phyloP scores from a whole-genome alignment of 495 filamentous ascomycete genomes.

The Wilcoxina mikolae region DNA sequence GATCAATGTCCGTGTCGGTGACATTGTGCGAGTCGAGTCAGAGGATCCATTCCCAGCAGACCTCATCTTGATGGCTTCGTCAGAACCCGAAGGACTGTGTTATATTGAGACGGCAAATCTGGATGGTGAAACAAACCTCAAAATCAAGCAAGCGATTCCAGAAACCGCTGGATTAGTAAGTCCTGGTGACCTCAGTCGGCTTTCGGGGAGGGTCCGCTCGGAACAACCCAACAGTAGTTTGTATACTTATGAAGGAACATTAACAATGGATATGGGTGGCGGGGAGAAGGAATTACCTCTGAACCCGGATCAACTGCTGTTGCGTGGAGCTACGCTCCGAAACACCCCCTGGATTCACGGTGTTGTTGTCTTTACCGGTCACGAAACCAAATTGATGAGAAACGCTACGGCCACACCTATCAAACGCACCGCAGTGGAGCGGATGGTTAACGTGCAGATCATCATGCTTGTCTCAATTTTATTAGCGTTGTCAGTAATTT shows the following conservation, averaged over 20 bases:
- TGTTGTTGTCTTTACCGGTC: constrained; percentile 92
- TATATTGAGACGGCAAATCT: constrained; percentile 99
- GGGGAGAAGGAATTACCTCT: constrained; percentile 88
- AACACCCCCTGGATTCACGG: constrained; percentile 98
- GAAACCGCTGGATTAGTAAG: constrained; percentile 84
- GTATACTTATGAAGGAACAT: constrained; percentile 94
- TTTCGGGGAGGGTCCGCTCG: constrained; percentile 75
- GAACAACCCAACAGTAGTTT: constrained; percentile 98
- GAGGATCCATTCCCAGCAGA: constrained; percentile 96
- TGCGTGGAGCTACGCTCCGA: constrained; percentile 83
- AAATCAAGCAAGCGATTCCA: constrained; percentile 96
- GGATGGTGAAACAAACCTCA: constrained; percentile 96
- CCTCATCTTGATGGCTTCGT: constrained; percentile 78
- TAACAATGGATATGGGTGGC: constrained; percentile 83
- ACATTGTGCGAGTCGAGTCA: constrained; percentile 87
- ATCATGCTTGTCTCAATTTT: constrained; percentile 77
- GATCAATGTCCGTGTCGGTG: constrained; percentile 86
- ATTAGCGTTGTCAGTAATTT: constrained; percentile 67
- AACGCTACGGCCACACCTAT: constrained; percentile 96
- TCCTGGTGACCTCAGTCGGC: constrained; percentile 66
- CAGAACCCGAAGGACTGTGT: constrained; percentile 92
- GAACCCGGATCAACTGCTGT: constrained; percentile 66
- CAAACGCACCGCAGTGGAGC: constrained; percentile 90
- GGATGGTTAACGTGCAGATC: constrained; percentile 83
- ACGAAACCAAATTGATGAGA: constrained; percentile 98